Base-by-base conservation (phyloP, 2,329 filamentous ascomycete species). In the Clonostachys sp. region DNA sequence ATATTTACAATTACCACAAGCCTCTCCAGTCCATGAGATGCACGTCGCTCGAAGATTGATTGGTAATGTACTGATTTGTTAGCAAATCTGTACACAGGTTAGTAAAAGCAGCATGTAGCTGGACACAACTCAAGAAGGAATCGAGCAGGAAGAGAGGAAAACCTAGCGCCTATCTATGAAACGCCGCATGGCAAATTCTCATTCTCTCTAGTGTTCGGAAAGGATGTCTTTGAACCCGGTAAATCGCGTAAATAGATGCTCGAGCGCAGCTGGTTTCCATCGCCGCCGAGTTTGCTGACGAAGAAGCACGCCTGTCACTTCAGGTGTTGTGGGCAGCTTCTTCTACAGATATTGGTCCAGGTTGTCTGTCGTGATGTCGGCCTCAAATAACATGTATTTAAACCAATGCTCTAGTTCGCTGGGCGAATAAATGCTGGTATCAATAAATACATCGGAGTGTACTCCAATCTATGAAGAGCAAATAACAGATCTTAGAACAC, bases 121-220 rank as follows among this genome's bases (percentile, higher is more conserved):
- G 9, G 10, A 30, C 2, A 10, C 4, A 30, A 4, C 24, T 10
- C 10, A 8, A 9, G 24, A 30, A 30, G 2, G 8, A 30, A 30
- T 10, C 24, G 24, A 30, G 10, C 24, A 30, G 4, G 6, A 30
- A 30, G 8, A 10, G 6, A n/a, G 6, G 3, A 5, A 39, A 14
- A 14, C 5, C 58, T 61, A 51, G 54, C 62, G 16, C 55, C 50
- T 14, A 54, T 66, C 64, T 9, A 60, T 61, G 4, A 45, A 45
- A 18, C 0, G 6, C 45, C 61, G 44, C 8, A 55, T 46, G 10
- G 1, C 36, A 47, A 5, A 10, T 54, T 52, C 63, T 3, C 1
- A 12, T 51, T 67, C 61, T 50, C 60, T 64, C 64, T 66, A 69
- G 45, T 62, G 66, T 52, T 69, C 64, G 52, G 64, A 68, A 45